Evolutionary conservation across 257 asterid species (phyloP), one percentile per base, ranked within the genome.

Genomic region (Paraleonurus japonicus): DNA sequence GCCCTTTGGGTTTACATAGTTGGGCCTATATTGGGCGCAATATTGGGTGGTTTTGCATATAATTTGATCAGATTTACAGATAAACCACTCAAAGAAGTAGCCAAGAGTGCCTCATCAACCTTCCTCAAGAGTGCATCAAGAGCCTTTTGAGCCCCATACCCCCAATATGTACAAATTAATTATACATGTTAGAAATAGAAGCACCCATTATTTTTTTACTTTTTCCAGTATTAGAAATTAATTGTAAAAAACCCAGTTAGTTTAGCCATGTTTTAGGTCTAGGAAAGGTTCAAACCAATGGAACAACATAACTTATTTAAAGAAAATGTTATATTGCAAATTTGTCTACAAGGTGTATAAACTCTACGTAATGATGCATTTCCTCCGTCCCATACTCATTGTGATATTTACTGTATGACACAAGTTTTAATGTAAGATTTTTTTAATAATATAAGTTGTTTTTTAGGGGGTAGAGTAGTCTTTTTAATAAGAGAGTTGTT

Each of bases 61-160:
- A 86, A 88, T 66, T 61, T 88, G 19, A 86, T 88, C 43, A 83
- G 95, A 67, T 86, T 83, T 61, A 88, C 95, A 0, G 83, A 84
- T 4, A 86, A 88, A 75, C 90, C 89, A 16, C 83, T 88, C 8
- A 59, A 30, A 27, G 95, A 88, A 72, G 48, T 86, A 7, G 68
- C 92, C 2, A 83, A 77, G 66, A 69, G 28, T 17, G 65, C 66
- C 6, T 39, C 86, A 3, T 27, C 67, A 8, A 58, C 84, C 39
- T 68, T 88, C 45, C 79, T 84, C 65, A 83, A 77, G 58, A 78
- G 82, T 54, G 50, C 75, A 32, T 83, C 90, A 0, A 83, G 81
- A 74, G 65, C 2, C 20, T 68, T 27, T 10, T 72, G 15, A n/a
- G 7, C 6, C 26, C 35, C 48, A 39, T 39, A 39, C n/a, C 48